Percentiles rank a stretch among this genome's conserved stretches.
These are phyloP conservation scores for Spirogloea muscicola DNA, from an alignment of 139 green algal species.

Conservation along the genomic window DNA sequence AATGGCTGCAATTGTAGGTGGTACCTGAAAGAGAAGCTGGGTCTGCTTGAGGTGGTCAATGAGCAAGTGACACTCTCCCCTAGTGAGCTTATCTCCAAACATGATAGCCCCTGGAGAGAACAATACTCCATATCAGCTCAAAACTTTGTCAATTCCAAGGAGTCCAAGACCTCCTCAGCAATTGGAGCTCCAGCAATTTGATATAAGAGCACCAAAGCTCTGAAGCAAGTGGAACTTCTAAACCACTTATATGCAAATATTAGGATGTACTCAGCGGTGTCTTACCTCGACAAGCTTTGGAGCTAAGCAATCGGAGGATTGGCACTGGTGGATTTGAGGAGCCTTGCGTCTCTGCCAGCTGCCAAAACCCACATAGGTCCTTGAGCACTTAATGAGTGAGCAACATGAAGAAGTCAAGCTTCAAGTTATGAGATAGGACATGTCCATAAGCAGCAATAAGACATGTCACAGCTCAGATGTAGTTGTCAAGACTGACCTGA, in stretches of 20 bases:
- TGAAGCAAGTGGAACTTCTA: background rate
- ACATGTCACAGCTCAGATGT: background rate
- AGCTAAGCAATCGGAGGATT: constrained; percentile 30
- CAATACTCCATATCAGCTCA: background rate
- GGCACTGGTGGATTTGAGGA: constrained; percentile 7
- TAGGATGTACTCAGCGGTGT: background rate
- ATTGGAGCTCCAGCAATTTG: too few relatives aligned
- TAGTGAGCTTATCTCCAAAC: constrained; percentile 37
- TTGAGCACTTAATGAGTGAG: background rate
- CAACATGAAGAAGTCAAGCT: too few relatives aligned
- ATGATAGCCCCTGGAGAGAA: constrained; percentile 21
- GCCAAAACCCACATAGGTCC: background rate
- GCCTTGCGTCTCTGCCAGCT: constrained; percentile 37
- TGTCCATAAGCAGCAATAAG: background rate
- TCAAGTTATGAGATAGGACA: too few relatives aligned
- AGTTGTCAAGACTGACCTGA: constrained; percentile 12
- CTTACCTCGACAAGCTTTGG: constrained; percentile 40
- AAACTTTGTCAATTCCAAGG: background rate
- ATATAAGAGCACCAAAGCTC: background rate
- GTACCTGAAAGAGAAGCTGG: too few relatives aligned
- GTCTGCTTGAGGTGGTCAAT: constrained; percentile 39
- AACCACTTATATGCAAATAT: background rate
- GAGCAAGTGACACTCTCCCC: constrained; percentile 21
- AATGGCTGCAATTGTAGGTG: too few relatives aligned
- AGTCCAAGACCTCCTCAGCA: background rate